These are phyloP conservation scores for Acanthamoeba royreba DNA, from an alignment of 208 protist genomes.

Conservation along the genomic window DNA sequence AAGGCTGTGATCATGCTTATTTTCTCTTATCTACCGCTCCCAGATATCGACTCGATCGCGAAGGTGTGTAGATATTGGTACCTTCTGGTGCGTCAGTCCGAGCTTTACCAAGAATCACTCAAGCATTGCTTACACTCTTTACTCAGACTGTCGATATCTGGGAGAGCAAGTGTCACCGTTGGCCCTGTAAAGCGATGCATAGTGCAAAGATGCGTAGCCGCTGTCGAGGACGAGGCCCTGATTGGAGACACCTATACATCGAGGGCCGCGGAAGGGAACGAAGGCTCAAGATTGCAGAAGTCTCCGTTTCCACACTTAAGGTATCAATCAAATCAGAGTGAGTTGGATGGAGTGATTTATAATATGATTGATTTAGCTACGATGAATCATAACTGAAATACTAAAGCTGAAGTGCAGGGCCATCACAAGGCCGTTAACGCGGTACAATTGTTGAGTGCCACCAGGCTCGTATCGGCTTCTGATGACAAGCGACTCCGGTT, in stretches of 20 bases:
- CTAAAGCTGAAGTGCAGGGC: neutral
- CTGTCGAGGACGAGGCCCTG: neutral
- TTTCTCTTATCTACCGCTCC: neutral
- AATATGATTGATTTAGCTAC: neutral
- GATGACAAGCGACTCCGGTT: constrained; percentile 22
- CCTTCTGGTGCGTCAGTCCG: no score
- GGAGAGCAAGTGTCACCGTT: neutral
- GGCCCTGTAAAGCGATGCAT: neutral
- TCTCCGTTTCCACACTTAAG: neutral
- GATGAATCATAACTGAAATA: no score
- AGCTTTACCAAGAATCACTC: no score
- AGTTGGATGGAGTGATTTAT: no score
- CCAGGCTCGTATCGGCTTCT: neutral
- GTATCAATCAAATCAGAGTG: no score
- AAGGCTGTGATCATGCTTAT: neutral
- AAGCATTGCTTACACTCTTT: no score
- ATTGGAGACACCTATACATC: neutral
- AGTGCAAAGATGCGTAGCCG: neutral
- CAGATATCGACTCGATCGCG: constrained; percentile 12
- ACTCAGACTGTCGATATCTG: neutral
- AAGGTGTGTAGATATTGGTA: constrained; percentile 49
- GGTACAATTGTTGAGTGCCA: neutral
- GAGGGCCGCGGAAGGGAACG: neutral
- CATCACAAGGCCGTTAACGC: constrained; percentile 12
- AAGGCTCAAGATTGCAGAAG: neutral